Percentiles rank a stretch among this genome's conserved stretches.
These are phyloP conservation scores for Cadophora sp. DNA, from an alignment of 2,329 filamentous ascomycete species.

Conservation along the genomic window DNA sequence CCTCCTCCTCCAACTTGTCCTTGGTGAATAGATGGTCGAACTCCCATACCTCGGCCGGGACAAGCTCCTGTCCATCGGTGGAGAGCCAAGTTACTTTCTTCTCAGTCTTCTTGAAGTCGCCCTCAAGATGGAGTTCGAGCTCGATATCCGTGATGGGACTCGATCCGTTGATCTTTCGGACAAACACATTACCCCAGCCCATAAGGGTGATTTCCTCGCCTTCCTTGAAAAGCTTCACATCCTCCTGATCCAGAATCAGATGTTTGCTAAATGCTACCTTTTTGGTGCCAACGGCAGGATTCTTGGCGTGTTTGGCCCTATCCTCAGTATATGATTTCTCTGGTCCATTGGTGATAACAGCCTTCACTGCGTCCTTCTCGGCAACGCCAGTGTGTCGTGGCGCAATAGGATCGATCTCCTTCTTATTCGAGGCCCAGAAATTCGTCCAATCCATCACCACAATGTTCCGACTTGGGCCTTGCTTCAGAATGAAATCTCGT, in stretches of 20 bases:
- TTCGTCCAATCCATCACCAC: constrained; percentile 84
- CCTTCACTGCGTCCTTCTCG: constrained; percentile 73
- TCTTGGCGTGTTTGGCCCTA: constrained; percentile 89
- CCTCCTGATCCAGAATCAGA: constrained; percentile 84
- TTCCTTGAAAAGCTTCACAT: constrained; percentile 80
- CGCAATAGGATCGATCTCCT: constrained; percentile 79
- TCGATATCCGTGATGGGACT: constrained; percentile 72
- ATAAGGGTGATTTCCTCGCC: constrained; percentile 95
- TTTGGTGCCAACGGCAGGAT: constrained; percentile 83
- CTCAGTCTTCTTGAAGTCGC: constrained; percentile 92
- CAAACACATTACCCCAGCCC: constrained; percentile 93
- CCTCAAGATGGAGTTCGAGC: constrained; percentile 87
- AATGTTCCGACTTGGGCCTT: constrained; percentile 84
- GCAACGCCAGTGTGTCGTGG: constrained; percentile 77
- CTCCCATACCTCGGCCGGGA: constrained; percentile 86
- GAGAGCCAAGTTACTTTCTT: constrained; percentile 98
- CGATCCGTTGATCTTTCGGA: constrained; percentile 68
- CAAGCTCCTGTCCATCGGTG: constrained; percentile 74
- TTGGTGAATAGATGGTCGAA: constrained; percentile 97
- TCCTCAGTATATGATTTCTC: constrained; percentile 70
- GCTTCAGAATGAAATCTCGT: constrained; percentile 83
- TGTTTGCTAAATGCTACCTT: constrained; percentile 79
- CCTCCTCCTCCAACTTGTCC: constrained; percentile 90
- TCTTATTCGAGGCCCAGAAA: constrained; percentile 77
- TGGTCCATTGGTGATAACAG: constrained; percentile 70